Percentiles rank a stretch among this genome's conserved stretches.
Conservation (phyloP, 257 asterid genomes). For the Nicotiana obtusifolia region DNA sequence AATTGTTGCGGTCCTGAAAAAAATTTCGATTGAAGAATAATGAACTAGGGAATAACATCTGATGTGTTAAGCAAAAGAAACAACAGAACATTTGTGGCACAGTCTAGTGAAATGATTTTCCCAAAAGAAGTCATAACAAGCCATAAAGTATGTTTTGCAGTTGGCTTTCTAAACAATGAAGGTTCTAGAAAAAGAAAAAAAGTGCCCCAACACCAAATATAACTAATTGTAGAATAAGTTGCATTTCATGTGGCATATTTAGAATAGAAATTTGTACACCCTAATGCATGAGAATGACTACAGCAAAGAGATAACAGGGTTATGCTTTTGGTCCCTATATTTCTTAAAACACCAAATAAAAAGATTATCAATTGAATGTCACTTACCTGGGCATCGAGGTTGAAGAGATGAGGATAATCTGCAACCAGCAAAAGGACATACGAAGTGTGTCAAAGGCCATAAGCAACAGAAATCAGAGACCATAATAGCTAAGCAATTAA, state of each 20-base stretch:
- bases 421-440: conserved; percentile 21
- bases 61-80: background rate
- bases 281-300: background rate
- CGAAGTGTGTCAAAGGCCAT: background rate
- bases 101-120: background rate
- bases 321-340: background rate
- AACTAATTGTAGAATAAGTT: background rate
- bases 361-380: conserved; percentile 4
- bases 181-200: background rate
- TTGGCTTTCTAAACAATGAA: background rate
- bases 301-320: background rate
- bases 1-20: conserved; percentile 73
- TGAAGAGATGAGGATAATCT: conserved; percentile 75
- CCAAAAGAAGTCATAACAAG: background rate
- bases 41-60: background rate
- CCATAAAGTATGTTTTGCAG: background rate
- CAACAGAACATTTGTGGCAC: background rate
- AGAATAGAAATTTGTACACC: background rate
- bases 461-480: background rate
- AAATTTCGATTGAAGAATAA: background rate
- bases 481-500: background rate
- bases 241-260: background rate
- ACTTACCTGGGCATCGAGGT: conserved; percentile 93
- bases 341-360: background rate
- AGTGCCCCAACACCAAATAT: background rate